Base-by-base conservation (phyloP, 1,139 yeast genomes). In the Pichia sp. region DNA sequence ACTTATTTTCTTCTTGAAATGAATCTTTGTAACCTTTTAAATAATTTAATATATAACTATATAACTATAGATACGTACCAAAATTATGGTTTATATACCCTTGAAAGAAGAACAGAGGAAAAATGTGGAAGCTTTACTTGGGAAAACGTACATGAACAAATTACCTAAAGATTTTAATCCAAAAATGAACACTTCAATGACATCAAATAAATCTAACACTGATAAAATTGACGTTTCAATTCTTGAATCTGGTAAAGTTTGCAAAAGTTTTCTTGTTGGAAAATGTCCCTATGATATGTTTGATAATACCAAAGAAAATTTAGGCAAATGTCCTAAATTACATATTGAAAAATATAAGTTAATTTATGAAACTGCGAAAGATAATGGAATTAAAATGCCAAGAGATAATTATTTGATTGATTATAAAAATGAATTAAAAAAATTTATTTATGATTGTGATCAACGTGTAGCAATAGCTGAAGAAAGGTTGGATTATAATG, bases 261-360 rank as follows among this genome's bases (percentile, higher is more conserved):
- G 97, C 65, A 85, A 86, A 62, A 74, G 87, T 31, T 90, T 83
- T 63, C 65, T 92, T 18, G 88, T 88, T 7, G 96, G 95, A 1
- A 77, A 79, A n/a, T 90, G 97, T 59, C 94, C 96, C 0, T 86
- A 86, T 64, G 96, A 89, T 58, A 65, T 90, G 49, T 85, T 90
- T 61, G 76, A 76, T 18, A 88, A 88, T 5, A 86, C 97, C 18
- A 89, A 88, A 64, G 87, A 86, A 61, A 89, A 86, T 62, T 65
- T 86, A 52, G 96, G 97, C 0, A 75, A 75, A 49, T 90, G 97
- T 63, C 88, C 90, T 1, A 78, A 75, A 57, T 68, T 83, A 29
- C 97, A 90, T 64, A 66, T 81, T 37, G 92, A 87, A 57, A 85
- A 85, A 57, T 81, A 83, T 61, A 85, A 81, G 63, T 64, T 86